Evolutionary conservation across 495 filamentous ascomycete genomes (phyloP), one percentile per base, ranked within the genome.

Genomic region (Halenospora varia): DNA sequence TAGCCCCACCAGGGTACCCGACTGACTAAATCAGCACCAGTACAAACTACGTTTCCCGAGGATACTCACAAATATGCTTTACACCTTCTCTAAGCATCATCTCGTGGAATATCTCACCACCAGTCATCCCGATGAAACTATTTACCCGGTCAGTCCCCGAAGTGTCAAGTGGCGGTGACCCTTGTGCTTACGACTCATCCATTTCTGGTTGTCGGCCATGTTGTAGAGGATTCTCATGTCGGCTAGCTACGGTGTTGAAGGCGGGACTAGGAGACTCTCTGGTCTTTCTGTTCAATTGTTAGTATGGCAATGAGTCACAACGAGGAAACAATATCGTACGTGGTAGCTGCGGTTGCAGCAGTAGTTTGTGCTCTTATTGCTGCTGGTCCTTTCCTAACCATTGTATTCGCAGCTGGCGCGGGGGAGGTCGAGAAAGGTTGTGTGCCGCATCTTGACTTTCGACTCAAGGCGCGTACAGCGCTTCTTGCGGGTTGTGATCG

Each of bases 31-130:
- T 63, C 35, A 66, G 51, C 57, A 58, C n/a, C n/a, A 35, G n/a
- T 40, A 48, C 49, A 50, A 56, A 35, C 45, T 19, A 52, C 22
- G n/a, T n/a, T 55, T 40, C 25, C 35, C 40, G 56, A 63, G 25
- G 48, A 57, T 65, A 88, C 87, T 70, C 76, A 91, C 89, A 95
- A 66, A 97, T 78, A 72, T 95, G 89, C 76, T 96, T 92, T 25
- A 98, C 95, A 59, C 77, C 83, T 60, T 92, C 90, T 66, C 94
- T 78, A 41, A 92, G 81, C 90, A 98, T 96, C 94, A 98, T 97
- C 74, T 98, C 92, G 66, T 98, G 92, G 77, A 98, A 96, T 60
- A 98, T 97, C 69, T 96, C 86, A 67, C 94, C 94, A 70, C 95
- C 95, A 49, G 81, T 96, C 77, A 90, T 89, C 26, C 95, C 95